Evolutionary conservation across 192 early-diverging fungal species (phyloP).

Genomic region (Coemansia sp.): DNA sequence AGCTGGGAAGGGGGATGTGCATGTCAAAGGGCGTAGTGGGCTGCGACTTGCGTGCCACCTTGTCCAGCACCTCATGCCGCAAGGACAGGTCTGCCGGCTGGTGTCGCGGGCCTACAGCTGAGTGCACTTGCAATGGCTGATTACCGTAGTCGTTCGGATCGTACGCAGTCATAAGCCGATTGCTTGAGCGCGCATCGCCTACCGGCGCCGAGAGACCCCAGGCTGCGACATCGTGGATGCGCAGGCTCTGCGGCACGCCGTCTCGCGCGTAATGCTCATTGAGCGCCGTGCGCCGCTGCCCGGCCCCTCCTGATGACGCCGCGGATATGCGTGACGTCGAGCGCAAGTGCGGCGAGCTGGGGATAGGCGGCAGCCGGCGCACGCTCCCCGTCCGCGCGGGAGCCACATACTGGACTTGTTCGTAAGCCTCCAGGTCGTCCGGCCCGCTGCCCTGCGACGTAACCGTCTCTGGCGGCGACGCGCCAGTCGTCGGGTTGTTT

Average conservation of each 20-base stretch:
- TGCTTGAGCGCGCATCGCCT: neutral
- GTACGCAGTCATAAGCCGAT: conserved; percentile 13
- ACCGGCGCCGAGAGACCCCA: neutral
- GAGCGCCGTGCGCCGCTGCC: conserved; percentile 5
- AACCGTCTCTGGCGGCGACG: conserved; percentile 39
- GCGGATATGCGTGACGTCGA: conserved; percentile 34
- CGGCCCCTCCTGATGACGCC: conserved; percentile 7
- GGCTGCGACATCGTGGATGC: neutral
- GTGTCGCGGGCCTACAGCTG: conserved; percentile 12
- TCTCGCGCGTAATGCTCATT: neutral
- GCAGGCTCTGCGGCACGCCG: neutral
- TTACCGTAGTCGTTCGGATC: conserved; percentile 18
- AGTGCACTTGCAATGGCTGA: conserved; percentile 37
- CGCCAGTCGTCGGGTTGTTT: neutral
- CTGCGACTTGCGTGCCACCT: conserved; percentile 46
- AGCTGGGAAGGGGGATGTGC: conserved; percentile 14
- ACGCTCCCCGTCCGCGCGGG: neutral
- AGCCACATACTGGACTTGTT: neutral
- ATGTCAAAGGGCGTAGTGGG: conserved; percentile 38
- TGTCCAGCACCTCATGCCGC: conserved; percentile 49
- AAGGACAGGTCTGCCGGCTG: conserved; percentile 21
- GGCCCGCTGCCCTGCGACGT: conserved; percentile 14
- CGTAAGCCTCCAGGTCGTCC: conserved; percentile 3
- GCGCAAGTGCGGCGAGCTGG: conserved; percentile 30
- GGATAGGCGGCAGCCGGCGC: conserved; percentile 35